Conservation (phyloP, 129 eudicot species). For the Chrysanthemum makinoi region DNA sequence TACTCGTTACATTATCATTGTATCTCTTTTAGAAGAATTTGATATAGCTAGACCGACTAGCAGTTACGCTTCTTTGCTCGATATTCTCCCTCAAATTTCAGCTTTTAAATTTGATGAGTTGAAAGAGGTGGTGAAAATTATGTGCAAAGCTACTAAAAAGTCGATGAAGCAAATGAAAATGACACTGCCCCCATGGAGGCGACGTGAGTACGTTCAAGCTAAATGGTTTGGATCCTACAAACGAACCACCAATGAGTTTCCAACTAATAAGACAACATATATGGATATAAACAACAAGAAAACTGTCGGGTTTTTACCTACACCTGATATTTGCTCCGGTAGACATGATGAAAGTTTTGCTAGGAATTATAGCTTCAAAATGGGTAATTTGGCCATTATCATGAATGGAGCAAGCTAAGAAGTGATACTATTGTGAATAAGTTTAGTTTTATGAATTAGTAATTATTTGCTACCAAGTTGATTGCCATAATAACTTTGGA, state of each 20-base stretch:
- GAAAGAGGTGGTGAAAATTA: slow-evolving; percentile 30
- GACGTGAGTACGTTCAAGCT: slow-evolving; percentile 34
- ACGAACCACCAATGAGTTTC: slow-evolving; percentile 34
- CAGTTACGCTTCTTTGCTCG: slow-evolving; percentile 30
- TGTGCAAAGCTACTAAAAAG: slow-evolving; percentile 37
- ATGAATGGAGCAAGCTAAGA: slow-evolving; percentile 31
- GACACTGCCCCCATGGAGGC: slow-evolving; percentile 45
- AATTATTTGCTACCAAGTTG: not conserved
- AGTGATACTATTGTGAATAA: not conserved
- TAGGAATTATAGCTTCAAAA: slow-evolving; percentile 33
- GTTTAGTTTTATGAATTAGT: not conserved
- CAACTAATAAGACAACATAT: not conserved
- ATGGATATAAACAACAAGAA: slow-evolving; percentile 21
- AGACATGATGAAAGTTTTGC: slow-evolving; percentile 11
- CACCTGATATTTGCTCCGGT: slow-evolving; percentile 3
- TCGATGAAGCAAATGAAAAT: slow-evolving; percentile 37
- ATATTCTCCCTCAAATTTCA: slow-evolving; percentile 27
- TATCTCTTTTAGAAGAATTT: slow-evolving; percentile 54
- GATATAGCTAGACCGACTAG: slow-evolving; percentile 50
- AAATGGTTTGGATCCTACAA: slow-evolving; percentile 47
- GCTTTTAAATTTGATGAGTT: slow-evolving; percentile 27
- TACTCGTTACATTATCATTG: slow-evolving; percentile 53
- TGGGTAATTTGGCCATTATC: slow-evolving; percentile 64
- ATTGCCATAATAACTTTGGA: not conserved
- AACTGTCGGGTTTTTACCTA: slow-evolving; percentile 40